These are phyloP conservation scores for Mycena albidolilacea DNA, from an alignment of 768 basidiomycete genomes.

Conservation along the genomic window DNA sequence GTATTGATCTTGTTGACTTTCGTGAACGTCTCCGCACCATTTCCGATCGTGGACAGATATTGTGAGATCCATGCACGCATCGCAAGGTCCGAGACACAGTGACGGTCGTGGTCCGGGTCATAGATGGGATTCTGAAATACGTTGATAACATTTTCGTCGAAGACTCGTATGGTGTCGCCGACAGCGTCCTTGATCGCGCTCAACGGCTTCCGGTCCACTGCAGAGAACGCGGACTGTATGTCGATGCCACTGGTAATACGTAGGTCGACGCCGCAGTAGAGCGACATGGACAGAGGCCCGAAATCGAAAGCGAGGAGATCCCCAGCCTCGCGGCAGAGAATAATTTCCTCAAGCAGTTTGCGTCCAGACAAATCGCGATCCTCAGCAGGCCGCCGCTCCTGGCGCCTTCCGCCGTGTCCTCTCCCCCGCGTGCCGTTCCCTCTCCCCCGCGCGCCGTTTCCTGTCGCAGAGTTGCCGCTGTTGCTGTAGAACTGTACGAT, in stretches of 20 bases:
- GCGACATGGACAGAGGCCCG: conserved; percentile 62
- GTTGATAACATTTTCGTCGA: conserved; percentile 51
- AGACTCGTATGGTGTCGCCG: conserved; percentile 54
- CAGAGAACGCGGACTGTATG: conserved; percentile 67
- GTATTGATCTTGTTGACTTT: conserved; percentile 64
- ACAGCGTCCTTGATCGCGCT: conserved; percentile 58
- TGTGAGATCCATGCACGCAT: conserved; percentile 67
- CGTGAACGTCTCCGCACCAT: conserved; percentile 59
- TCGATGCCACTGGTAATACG: conserved; percentile 67
- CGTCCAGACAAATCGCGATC: conserved; percentile 44
- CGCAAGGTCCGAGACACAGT: conserved; percentile 54
- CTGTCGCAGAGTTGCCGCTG: conserved; percentile 38
- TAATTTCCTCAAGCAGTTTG: conserved; percentile 52
- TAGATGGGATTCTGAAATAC: conserved; percentile 57
- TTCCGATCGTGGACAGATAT: conserved; percentile 58
- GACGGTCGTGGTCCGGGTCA: conserved; percentile 46
- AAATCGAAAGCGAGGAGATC: conserved; percentile 71
- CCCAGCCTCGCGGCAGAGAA: conserved; percentile 62
- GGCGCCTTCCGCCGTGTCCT: conserved; percentile 21
- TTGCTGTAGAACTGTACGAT: conserved; percentile 38
- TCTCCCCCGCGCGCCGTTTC: conserved; percentile 27
- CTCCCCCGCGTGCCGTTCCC: conserved; percentile 28
- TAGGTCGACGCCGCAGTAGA: conserved; percentile 60
- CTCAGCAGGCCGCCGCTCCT: conserved; percentile 8
- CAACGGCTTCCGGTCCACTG: conserved; percentile 56